Evolutionary conservation across 2,329 filamentous ascomycete genomes (phyloP).

Genomic region (Magnaporthales sp.): DNA sequence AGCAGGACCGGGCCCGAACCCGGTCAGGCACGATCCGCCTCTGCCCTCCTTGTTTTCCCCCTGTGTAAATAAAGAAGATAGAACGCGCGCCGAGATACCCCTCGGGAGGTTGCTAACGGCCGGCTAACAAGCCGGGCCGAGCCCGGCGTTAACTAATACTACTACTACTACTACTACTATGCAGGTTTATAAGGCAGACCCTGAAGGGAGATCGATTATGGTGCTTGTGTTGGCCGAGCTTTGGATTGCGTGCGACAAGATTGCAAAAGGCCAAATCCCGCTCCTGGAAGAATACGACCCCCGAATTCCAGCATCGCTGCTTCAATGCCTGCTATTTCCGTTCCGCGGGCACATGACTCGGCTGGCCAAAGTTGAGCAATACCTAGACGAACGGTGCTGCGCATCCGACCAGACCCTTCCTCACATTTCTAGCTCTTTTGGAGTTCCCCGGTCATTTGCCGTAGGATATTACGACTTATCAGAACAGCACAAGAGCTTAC

Average conservation of each 20-base stretch:
- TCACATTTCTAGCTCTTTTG: constrained; percentile 28
- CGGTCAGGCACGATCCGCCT: too few relatives aligned
- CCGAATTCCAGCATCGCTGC: constrained; percentile 27
- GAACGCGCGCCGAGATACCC: too few relatives aligned
- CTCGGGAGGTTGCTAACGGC: too few relatives aligned
- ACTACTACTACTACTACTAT: too few relatives aligned
- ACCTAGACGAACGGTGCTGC: constrained; percentile 29
- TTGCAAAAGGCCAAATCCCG: constrained; percentile 25
- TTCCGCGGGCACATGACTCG: constrained; percentile 33
- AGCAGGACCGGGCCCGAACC: too few relatives aligned
- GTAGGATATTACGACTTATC: constrained; percentile 40
- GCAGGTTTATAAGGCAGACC: constrained; percentile 29
- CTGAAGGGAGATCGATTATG: constrained; percentile 43
- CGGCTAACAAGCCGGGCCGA: too few relatives aligned
- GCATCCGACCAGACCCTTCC: constrained; percentile 10
- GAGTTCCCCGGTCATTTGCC: constrained; percentile 29
- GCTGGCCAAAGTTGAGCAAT: constrained; percentile 35
- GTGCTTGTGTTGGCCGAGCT: constrained; percentile 46
- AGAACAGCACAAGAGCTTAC: constrained; percentile 24
- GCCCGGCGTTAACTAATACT: too few relatives aligned
- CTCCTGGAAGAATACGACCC: constrained; percentile 37
- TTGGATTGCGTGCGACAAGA: constrained; percentile 48
- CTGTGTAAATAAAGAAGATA: too few relatives aligned
- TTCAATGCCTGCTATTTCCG: constrained; percentile 36
- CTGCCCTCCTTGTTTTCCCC: too few relatives aligned